Percentiles rank a stretch among this genome's conserved stretches.
Evolutionary conservation across 2,329 filamentous ascomycete species (phyloP).

Genomic region (Colletotrichum sp.): DNA sequence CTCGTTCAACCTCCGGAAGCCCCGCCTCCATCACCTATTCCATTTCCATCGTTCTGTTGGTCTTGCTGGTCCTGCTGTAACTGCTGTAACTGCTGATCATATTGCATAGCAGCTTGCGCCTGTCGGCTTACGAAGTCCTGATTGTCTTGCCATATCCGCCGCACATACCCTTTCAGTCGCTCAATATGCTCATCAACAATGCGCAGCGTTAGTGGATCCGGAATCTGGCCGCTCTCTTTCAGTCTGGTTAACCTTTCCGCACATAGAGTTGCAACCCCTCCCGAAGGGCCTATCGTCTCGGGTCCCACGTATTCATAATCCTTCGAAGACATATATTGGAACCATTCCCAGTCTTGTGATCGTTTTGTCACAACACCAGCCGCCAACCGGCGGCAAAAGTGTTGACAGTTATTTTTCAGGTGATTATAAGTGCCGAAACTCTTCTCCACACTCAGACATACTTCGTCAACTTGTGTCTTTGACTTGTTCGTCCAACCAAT

Average conservation of each 20-base stretch:
- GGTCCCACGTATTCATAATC: not conserved
- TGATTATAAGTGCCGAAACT: not conserved
- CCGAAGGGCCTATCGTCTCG: not conserved
- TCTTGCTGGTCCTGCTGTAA: too few species aligned
- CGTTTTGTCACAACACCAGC: not conserved
- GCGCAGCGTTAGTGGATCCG: too few species aligned
- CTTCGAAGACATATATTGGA: not conserved
- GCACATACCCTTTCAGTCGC: too few species aligned
- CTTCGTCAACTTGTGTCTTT: not conserved
- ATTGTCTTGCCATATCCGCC: too few species aligned
- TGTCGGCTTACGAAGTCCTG: too few species aligned
- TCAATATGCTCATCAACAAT: too few species aligned
- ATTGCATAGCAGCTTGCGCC: too few species aligned
- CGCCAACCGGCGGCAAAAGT: not conserved
- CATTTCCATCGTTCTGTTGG: too few species aligned
- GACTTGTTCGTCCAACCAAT: not conserved
- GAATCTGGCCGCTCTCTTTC: too few species aligned
- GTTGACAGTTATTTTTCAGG: not conserved
- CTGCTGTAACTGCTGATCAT: too few species aligned
- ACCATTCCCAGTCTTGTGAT: not conserved
- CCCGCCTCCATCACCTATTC: too few species aligned
- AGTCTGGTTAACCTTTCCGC: not conserved
- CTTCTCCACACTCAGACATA: not conserved
- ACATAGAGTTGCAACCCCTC: not conserved
- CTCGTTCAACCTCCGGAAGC: too few species aligned